A percentile compares a stretch with the other conserved stretches of the same genome.
These are phyloP conservation scores for Neurospora discreta DNA, from an alignment of 495 filamentous ascomycete species.

Conservation along the genomic window DNA sequence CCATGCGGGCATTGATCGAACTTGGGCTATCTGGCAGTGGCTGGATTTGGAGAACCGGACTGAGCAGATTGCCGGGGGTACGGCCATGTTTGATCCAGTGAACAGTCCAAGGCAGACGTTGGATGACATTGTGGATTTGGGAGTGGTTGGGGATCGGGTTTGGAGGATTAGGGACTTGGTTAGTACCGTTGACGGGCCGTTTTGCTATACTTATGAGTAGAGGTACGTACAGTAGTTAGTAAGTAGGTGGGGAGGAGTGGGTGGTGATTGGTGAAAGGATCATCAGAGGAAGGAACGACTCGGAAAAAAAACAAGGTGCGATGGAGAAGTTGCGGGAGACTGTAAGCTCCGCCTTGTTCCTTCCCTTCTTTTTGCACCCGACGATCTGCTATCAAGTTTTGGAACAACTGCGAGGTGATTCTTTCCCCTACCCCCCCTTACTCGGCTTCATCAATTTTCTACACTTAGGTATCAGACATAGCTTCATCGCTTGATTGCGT, in stretches of 20 bases:
- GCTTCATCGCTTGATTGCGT: background rate
- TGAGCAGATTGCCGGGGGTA: constrained; percentile 27
- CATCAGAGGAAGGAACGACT: background rate
- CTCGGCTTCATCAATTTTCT: background rate
- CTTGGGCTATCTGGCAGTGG: constrained; percentile 58
- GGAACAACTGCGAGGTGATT: background rate
- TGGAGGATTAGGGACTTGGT: constrained; percentile 34
- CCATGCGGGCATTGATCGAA: constrained; percentile 56
- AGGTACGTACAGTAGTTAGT: too few relatives aligned
- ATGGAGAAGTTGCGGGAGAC: background rate
- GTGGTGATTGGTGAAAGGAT: background rate
- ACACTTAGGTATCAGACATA: background rate
- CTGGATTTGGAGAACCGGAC: constrained; percentile 25
- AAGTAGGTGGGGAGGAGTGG: background rate
- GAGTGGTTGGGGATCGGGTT: constrained; percentile 24
- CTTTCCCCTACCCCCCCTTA: background rate
- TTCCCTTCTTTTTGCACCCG: background rate
- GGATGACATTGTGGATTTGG: constrained; percentile 33
- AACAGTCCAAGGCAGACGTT: constrained; percentile 21
- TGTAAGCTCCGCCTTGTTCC: background rate
- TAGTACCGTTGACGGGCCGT: constrained; percentile 35
- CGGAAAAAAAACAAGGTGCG: background rate
- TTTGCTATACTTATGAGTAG: constrained; percentile 41
- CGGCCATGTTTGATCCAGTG: constrained; percentile 26
- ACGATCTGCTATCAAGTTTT: background rate